Base-by-base conservation (phyloP, 2,329 filamentous ascomycete genomes). In the Sclerotinia nivalis region DNA sequence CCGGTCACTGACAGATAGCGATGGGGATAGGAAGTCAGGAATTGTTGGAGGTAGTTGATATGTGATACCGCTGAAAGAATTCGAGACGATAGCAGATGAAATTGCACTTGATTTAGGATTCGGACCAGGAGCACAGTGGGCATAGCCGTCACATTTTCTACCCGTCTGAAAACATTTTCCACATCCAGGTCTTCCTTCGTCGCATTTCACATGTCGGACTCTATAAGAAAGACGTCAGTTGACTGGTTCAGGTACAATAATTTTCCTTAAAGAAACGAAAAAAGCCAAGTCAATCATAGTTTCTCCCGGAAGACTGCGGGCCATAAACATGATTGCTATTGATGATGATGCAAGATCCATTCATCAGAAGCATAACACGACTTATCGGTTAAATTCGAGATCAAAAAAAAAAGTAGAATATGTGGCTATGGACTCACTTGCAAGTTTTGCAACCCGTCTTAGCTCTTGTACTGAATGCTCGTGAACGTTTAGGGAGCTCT, bases 361-460 rank as follows among this genome's bases (percentile, higher is more conserved):
- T 31, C 6, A 52, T 40, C 22, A 8, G 12, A 40, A 37, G 18
- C 9, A 18, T 40, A 20, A 18, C 20, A n/a, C 0, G 20, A 18
- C 8, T 10, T 28, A 28, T 12, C 4, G 4, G n/a, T n/a, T n/a
- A 37, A 40, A 28, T 20, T 47, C 65, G 25, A 37, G 45, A 31
- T 61, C 20, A 59, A 22, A 13, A 13, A 25, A 52, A 22, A 43
- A n/a, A n/a, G 31, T 40, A 22, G n/a, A 18, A 25, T 10, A 12
- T 62, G 22, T 54, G 47, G 31, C 31, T 49, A 12, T 64, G 28
- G 15, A 64, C 67, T 55, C 37, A 72, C 71, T 64, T 72, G 71
- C 71, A 72, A 9, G 71, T 69, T 55, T 69, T 72, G 40, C 71
- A 72, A 6, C 70, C 69, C 15, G 66, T 72, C 34, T 65, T 49